These are phyloP conservation scores for Lactifluus hygrophoroides DNA, from an alignment of 768 basidiomycete genomes.

Conservation along the genomic window DNA sequence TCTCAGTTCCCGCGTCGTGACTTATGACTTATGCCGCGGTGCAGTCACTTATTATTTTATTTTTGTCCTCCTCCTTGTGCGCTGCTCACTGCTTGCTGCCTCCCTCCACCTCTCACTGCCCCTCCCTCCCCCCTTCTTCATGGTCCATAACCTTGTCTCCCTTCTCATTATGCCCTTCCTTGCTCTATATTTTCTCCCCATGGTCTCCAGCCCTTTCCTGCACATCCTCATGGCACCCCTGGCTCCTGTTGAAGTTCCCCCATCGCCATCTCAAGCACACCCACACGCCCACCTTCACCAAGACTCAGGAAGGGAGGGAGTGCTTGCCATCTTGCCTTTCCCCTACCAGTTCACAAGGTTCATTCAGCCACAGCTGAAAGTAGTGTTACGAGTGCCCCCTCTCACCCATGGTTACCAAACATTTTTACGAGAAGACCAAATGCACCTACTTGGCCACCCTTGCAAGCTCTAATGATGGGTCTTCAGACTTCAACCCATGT, in stretches of 20 bases:
- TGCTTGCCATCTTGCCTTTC: conserved; percentile 10
- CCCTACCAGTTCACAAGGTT: conserved; percentile 7
- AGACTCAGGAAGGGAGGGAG: conserved; percentile 1
- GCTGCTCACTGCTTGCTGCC: no score
- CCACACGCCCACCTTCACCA: conserved; percentile 6
- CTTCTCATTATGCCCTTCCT: no score
- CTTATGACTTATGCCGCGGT: no score
- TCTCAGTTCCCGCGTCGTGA: no score
- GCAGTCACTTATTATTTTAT: no score
- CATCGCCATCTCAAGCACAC: conserved; percentile 5
- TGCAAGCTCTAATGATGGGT: neutral
- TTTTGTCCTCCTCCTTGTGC: no score
- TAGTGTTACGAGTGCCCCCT: conserved; percentile 5
- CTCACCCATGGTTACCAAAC: conserved; percentile 9
- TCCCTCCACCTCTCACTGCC: no score
- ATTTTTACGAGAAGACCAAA: conserved; percentile 2
- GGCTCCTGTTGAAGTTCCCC: neutral
- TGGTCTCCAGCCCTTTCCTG: no score
- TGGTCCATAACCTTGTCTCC: no score
- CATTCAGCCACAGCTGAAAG: conserved; percentile 8
- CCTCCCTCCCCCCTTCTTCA: no score
- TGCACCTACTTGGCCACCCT: conserved; percentile 13
- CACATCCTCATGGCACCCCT: no score
- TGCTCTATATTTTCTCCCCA: no score
- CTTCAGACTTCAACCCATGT: conserved; percentile 12